phyloP scores from a whole-genome alignment of 1,284 basidiomycete species.

The Cryptococcus floricola region DNA sequence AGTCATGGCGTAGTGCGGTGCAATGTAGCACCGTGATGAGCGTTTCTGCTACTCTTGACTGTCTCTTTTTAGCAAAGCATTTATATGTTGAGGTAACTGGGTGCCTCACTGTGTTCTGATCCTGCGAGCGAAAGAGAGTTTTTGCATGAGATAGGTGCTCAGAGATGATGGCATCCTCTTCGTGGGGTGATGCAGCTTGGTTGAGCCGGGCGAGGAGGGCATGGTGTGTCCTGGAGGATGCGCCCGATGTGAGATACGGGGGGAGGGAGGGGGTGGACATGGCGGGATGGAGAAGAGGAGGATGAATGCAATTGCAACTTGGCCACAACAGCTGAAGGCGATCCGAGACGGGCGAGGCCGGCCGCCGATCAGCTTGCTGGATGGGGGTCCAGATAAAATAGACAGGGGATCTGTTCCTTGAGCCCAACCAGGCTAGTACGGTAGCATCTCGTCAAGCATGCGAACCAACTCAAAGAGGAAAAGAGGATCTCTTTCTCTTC shows the following conservation, averaged over 20 bases:
- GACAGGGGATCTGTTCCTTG: too few species aligned
- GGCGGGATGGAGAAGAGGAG: too few species aligned
- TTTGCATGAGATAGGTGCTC: conserved; percentile 22
- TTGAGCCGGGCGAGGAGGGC: conserved; percentile 35
- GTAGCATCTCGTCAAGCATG: too few species aligned
- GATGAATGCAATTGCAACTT: too few species aligned
- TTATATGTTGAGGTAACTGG: neutral
- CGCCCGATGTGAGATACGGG: conserved; percentile 40
- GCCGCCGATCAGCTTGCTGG: too few species aligned
- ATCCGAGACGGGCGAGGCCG: too few species aligned
- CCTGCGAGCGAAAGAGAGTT: conserved; percentile 8
- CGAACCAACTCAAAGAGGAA: too few species aligned
- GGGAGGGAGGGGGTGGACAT: conserved; percentile 14
- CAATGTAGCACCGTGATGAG: conserved; percentile 40
- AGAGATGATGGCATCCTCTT: conserved; percentile 26
- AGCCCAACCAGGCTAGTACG: too few species aligned
- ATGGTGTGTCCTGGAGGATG: conserved; percentile 43
- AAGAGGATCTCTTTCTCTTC: too few species aligned
- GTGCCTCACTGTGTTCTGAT: conserved; percentile 22
- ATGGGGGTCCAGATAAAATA: too few species aligned
- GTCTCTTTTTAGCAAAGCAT: neutral
- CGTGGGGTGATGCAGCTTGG: conserved; percentile 23
- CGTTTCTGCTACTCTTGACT: conserved; percentile 32
- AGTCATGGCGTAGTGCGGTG: conserved; percentile 12
- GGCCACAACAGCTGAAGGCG: too few species aligned